Conservation (phyloP, 768 basidiomycete genomes). For the Rubroboletus satanas region DNA sequence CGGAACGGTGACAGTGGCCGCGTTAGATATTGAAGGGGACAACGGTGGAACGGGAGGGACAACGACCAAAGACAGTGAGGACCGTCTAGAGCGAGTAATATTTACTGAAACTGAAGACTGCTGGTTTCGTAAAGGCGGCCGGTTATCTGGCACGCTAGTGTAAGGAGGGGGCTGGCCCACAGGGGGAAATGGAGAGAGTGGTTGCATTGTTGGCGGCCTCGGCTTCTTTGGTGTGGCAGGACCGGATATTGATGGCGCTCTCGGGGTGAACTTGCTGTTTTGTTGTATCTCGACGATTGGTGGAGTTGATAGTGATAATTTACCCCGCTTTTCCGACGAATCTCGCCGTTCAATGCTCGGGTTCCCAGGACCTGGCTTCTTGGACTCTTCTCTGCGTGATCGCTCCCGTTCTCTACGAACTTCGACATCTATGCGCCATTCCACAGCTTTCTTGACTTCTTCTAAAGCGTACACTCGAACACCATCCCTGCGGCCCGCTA, state of each 20-base stretch:
- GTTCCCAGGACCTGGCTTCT: slow-evolving; percentile 41
- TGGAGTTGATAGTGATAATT: slow-evolving; percentile 49
- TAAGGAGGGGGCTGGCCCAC: slow-evolving; percentile 71
- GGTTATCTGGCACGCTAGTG: slow-evolving; percentile 29
- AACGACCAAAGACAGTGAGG: slow-evolving; percentile 61
- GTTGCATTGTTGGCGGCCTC: slow-evolving; percentile 24
- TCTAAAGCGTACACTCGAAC: slow-evolving; percentile 87
- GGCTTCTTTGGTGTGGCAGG: slow-evolving; percentile 23
- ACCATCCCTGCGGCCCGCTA: slow-evolving; percentile 81
- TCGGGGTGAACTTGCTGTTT: slow-evolving; percentile 17
- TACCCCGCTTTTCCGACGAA: slow-evolving; percentile 45
- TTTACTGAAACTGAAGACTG: slow-evolving; percentile 42
- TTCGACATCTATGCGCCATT: slow-evolving; percentile 85
- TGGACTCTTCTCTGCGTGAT: slow-evolving; percentile 61
- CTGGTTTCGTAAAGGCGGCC: slow-evolving; percentile 37
- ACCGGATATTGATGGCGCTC: slow-evolving; percentile 19
- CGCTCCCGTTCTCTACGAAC: slow-evolving; percentile 71
- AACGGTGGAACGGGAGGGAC: slow-evolving; percentile 32
- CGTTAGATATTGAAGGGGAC: slow-evolving; percentile 39
- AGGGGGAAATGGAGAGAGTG: slow-evolving; percentile 24
- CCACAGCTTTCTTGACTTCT: slow-evolving; percentile 79
- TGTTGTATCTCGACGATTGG: slow-evolving; percentile 34
- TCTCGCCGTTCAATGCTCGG: slow-evolving; percentile 37
- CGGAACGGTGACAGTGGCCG: slow-evolving; percentile 27
- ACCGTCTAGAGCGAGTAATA: slow-evolving; percentile 43